Conservation (phyloP, 1,284 basidiomycete species). For the Stereum hirsutum region DNA sequence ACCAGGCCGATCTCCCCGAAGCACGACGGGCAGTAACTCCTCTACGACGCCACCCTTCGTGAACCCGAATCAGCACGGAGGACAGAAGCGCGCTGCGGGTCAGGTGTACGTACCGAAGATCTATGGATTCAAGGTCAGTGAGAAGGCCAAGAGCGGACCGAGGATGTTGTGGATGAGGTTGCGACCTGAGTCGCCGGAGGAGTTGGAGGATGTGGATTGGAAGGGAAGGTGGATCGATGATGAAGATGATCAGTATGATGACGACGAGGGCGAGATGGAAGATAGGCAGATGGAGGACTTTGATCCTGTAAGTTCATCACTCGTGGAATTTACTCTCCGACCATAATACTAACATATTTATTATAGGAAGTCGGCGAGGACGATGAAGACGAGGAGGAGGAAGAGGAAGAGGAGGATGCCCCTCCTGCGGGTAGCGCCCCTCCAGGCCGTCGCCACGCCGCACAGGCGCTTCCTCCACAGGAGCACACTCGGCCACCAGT, state of each 20-base stretch:
- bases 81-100: conserved; percentile 78
- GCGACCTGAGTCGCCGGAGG: conserved; percentile 71
- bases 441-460: conserved; percentile 21
- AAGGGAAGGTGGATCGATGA: conserved; percentile 80
- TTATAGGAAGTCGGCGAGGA: conserved; percentile 49
- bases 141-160: conserved; percentile 83
- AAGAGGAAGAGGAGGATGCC: conserved; percentile 41
- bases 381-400: conserved; percentile 55
- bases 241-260: conserved; percentile 48
- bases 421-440: conserved; percentile 35
- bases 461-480: conserved; percentile 7
- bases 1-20: conserved; percentile 35
- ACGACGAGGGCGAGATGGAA: conserved; percentile 47
- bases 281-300: conserved; percentile 78
- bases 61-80: conserved; percentile 80
- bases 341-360: background rate
- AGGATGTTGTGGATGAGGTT: conserved; percentile 94
- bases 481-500: conserved; percentile 1
- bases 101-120: conserved; percentile 90
- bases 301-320: conserved; percentile 48
- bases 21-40: conserved; percentile 28
- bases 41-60: conserved; percentile 47
- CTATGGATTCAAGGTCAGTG: conserved; percentile 86
- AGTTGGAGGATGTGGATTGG: conserved; percentile 84
- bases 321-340: conserved; percentile 1